Evolutionary conservation across 345 rosid species (phyloP).

Genomic region (Tarenaya hassleriana): DNA sequence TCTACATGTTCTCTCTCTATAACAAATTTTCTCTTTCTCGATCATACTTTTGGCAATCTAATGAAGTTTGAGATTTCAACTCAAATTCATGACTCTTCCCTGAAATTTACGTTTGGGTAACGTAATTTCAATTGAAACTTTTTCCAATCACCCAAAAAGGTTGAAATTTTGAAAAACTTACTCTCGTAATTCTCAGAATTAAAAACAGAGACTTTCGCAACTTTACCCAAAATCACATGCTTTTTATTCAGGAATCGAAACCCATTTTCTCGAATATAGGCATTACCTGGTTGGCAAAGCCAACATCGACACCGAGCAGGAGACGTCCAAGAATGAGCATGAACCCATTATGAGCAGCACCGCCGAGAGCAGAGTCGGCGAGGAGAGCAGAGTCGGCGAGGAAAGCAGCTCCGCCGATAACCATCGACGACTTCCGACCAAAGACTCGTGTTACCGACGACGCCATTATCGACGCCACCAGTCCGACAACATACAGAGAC

Average conservation of each 20-base stretch:
- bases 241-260: too few species aligned
- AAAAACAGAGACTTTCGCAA: neutral
- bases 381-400: conserved; percentile 58
- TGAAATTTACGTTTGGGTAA: too few species aligned
- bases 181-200: neutral
- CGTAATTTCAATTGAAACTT: too few species aligned
- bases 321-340: conserved; percentile 65
- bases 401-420: conserved; percentile 49
- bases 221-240: neutral
- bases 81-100: neutral
- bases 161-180: too few species aligned
- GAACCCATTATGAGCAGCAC: conserved; percentile 42
- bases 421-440: conserved; percentile 64
- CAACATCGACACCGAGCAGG: conserved; percentile 64
- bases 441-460: conserved; percentile 42
- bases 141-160: neutral
- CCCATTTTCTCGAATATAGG: too few species aligned
- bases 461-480: conserved; percentile 56
- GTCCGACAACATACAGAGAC: conserved; percentile 66
- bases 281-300: conserved; percentile 86
- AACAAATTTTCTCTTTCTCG: too few species aligned
- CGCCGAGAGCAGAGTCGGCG: too few species aligned
- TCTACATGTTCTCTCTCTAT: too few species aligned
- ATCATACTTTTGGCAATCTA: too few species aligned
- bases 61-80: too few species aligned